phyloP scores from a whole-genome alignment of 768 basidiomycete species.

The Solioccasus polychromus region DNA sequence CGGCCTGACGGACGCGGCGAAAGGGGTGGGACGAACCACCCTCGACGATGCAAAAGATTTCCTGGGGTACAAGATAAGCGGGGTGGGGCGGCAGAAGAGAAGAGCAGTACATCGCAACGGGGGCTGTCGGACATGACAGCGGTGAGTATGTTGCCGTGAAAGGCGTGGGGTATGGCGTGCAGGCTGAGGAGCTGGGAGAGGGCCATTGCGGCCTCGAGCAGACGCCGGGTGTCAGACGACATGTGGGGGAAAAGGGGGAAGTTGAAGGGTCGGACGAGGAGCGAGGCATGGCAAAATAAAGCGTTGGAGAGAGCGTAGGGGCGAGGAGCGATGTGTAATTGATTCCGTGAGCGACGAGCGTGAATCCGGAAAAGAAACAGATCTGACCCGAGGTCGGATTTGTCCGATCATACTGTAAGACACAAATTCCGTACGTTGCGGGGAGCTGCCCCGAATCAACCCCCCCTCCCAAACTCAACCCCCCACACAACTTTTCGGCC shows the following conservation, averaged over 20 bases:
- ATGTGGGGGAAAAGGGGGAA: conserved; percentile 35
- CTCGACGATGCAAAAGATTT: conserved; percentile 83
- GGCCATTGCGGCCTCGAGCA: conserved; percentile 73
- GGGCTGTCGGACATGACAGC: conserved; percentile 65
- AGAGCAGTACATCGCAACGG: conserved; percentile 56
- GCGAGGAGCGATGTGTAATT: conserved; percentile 49
- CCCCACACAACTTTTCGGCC: too few species aligned
- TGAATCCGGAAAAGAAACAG: conserved; percentile 40
- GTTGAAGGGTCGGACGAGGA: too few species aligned
- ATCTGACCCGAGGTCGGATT: conserved; percentile 31
- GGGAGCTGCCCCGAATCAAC: conserved; percentile 15
- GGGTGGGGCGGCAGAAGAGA: not conserved
- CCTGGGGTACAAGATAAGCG: conserved; percentile 47
- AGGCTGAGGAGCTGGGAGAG: conserved; percentile 64
- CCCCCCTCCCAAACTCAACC: too few species aligned
- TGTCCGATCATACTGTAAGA: conserved; percentile 19
- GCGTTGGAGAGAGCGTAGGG: conserved; percentile 37
- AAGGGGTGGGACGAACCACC: conserved; percentile 73
- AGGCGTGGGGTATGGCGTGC: conserved; percentile 70
- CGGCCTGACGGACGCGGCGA: conserved; percentile 74
- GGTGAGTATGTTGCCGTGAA: conserved; percentile 72
- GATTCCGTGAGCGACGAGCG: conserved; percentile 43
- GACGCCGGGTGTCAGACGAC: conserved; percentile 65
- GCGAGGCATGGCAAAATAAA: conserved; percentile 52
- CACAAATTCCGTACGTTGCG: conserved; percentile 12